These are phyloP conservation scores for Leptographium wingfieldii DNA, from an alignment of 2,329 filamentous ascomycete species.

Conservation along the genomic window DNA sequence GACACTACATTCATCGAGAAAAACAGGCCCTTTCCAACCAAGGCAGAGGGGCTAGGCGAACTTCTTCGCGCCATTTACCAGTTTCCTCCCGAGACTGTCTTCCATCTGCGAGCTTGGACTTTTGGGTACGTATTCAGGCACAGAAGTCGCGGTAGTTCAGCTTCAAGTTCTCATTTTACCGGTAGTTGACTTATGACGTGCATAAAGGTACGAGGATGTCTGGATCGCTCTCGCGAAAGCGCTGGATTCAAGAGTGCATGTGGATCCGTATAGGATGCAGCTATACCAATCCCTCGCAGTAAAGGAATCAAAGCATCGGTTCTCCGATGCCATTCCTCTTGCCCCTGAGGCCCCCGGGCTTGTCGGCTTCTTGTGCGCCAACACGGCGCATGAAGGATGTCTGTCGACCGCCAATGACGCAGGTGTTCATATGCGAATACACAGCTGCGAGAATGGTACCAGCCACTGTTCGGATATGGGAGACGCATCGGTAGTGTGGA, in stretches of 20 bases:
- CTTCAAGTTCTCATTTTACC: too few relatives aligned
- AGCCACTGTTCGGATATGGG: slow-evolving; percentile 38
- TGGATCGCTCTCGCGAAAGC: slow-evolving; percentile 70
- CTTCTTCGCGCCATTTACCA: slow-evolving; percentile 53
- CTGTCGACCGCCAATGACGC: slow-evolving; percentile 42
- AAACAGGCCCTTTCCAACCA: slow-evolving; percentile 37
- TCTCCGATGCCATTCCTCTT: slow-evolving; percentile 28
- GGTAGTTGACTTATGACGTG: neutral
- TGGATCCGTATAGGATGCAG: slow-evolving; percentile 66
- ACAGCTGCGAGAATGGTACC: slow-evolving; percentile 70
- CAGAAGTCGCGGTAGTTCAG: too few relatives aligned
- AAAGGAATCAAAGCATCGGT: slow-evolving; percentile 24
- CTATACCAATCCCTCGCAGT: slow-evolving; percentile 51
- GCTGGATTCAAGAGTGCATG: slow-evolving; percentile 58
- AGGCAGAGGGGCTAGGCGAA: slow-evolving; percentile 65
- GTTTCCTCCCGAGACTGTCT: slow-evolving; percentile 64
- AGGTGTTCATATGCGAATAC: slow-evolving; percentile 44
- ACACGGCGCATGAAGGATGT: slow-evolving; percentile 55
- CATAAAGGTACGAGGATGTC: slow-evolving; percentile 64
- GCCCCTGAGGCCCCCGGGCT: slow-evolving; percentile 53
- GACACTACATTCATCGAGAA: slow-evolving; percentile 62
- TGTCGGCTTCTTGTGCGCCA: slow-evolving; percentile 63
- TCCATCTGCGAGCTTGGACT: slow-evolving; percentile 82
- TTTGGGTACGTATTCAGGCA: slow-evolving; percentile 40
- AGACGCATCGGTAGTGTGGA: slow-evolving; percentile 50